A percentile compares a stretch with the other conserved stretches of the same genome.
Conservation (phyloP, 1,284 basidiomycete genomes). For the Ceratobasidium sp. region DNA sequence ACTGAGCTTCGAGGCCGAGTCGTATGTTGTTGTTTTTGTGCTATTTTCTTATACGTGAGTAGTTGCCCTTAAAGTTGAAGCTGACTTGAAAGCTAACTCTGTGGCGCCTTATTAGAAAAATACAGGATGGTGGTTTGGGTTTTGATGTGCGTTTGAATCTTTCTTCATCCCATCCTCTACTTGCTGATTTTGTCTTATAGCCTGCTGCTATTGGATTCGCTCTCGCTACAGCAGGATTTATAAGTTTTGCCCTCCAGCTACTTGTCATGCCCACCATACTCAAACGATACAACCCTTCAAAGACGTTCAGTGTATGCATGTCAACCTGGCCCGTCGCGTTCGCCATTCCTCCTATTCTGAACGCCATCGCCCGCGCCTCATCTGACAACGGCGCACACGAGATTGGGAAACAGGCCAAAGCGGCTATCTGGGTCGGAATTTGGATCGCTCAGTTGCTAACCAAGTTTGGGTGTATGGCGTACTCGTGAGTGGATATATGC, state of each 20-base stretch:
- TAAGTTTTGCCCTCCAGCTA: conserved; percentile 22
- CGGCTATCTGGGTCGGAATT: conserved; percentile 27
- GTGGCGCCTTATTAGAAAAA: not conserved
- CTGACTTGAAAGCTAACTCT: not conserved
- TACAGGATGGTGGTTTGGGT: conserved; percentile 29
- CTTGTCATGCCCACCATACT: conserved; percentile 13
- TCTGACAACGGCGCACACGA: conserved; percentile 16
- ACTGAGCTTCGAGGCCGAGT: conserved; percentile 29
- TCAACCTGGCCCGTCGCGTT: conserved; percentile 14
- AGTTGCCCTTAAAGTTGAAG: not conserved
- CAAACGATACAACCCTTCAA: conserved; percentile 2
- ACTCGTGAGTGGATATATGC: not conserved
- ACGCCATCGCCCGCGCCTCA: conserved; percentile 18
- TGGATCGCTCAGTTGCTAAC: conserved; percentile 24
- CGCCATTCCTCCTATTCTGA: conserved; percentile 42
- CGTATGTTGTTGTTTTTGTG: conserved; percentile 35
- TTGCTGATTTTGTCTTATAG: not conserved
- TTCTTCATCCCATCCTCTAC: not conserved
- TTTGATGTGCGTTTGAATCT: conserved; percentile 20
- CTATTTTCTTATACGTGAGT: conserved; percentile 38
- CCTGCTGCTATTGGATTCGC: conserved; percentile 33
- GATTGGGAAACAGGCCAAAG: not conserved
- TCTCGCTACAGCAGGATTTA: conserved; percentile 9
- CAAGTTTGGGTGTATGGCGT: conserved; percentile 32
- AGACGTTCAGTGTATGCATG: conserved; percentile 22